Conservation (phyloP, 306 rosid genomes). For the Lablab purpureus region DNA sequence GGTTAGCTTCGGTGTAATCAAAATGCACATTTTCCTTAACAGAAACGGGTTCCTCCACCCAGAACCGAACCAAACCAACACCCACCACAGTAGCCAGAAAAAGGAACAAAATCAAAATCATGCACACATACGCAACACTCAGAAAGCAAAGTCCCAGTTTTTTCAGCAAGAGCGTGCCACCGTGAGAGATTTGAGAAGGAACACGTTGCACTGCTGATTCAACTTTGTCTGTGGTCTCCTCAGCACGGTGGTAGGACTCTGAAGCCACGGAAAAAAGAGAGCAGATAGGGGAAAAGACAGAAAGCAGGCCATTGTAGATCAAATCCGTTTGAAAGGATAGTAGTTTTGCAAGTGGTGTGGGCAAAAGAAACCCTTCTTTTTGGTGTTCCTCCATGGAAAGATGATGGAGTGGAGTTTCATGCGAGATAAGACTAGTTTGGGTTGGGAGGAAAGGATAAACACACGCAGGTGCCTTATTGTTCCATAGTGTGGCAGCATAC, state of each 20-base stretch:
- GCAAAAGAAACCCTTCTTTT: constrained; percentile 21
- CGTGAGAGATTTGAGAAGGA: constrained; percentile 50
- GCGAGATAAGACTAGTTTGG: not conserved
- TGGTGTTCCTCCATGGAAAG: constrained; percentile 47
- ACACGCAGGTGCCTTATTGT: not conserved
- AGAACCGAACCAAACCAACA: constrained; percentile 57
- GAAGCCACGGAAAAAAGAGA: constrained; percentile 50
- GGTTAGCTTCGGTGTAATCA: constrained; percentile 73
- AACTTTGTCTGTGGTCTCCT: constrained; percentile 47
- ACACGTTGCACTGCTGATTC: constrained; percentile 53
- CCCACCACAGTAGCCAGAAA: constrained; percentile 59
- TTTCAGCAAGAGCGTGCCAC: constrained; percentile 49
- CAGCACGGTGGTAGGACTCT: constrained; percentile 59
- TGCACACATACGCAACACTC: constrained; percentile 64
- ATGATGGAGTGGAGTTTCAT: constrained; percentile 16
- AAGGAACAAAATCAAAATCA: constrained; percentile 57
- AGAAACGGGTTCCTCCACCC: constrained; percentile 77
- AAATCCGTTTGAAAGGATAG: constrained; percentile 57
- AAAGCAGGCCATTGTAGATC: constrained; percentile 54
- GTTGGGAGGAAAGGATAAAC: not conserved
- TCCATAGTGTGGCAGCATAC: constrained; percentile 46
- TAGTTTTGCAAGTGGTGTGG: constrained; percentile 56
- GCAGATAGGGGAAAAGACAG: constrained; percentile 54
- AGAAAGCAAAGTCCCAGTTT: constrained; percentile 60
- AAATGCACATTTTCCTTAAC: constrained; percentile 63